Conservation (phyloP, 352 stramenopile species). For the Ochromonadaceae sp. region DNA sequence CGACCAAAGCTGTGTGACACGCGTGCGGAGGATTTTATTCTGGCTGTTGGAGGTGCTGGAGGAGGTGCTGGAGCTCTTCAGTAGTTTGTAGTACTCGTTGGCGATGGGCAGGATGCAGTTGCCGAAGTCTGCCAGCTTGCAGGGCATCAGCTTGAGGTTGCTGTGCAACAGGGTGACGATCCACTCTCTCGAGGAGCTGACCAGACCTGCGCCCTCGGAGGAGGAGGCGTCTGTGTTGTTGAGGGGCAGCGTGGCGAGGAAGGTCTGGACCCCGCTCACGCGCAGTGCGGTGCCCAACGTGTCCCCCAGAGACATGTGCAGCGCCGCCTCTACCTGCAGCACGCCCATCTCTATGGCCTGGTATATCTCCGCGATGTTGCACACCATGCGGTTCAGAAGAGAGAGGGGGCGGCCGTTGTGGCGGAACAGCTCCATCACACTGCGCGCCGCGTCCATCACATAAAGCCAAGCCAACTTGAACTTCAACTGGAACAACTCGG, state of each 20-base stretch:
- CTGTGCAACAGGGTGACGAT: background rate
- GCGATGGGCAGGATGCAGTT: background rate
- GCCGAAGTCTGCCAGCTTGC: background rate
- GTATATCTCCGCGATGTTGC: background rate
- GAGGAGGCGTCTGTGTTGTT: background rate
- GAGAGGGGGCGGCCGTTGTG: background rate
- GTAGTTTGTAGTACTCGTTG: background rate
- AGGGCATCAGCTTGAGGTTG: background rate
- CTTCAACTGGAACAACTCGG: no score
- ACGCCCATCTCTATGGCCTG: background rate
- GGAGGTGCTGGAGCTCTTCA: background rate
- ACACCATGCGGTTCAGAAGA: background rate
- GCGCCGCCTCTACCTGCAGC: background rate
- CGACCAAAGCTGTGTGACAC: constrained; percentile 6
- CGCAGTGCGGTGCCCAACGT: background rate
- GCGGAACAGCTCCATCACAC: background rate
- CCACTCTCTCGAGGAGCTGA: background rate
- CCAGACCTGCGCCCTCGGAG: background rate
- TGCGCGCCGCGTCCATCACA: background rate
- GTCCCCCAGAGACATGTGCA: background rate
- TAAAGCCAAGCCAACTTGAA: constrained; percentile 3
- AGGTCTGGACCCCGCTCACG: background rate
- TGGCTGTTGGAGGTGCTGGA: background rate
- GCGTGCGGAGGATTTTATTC: background rate
- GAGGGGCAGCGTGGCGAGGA: background rate